These are phyloP conservation scores for Termitomyces bulborhizus DNA, from an alignment of 768 basidiomycete species.

Conservation along the genomic window DNA sequence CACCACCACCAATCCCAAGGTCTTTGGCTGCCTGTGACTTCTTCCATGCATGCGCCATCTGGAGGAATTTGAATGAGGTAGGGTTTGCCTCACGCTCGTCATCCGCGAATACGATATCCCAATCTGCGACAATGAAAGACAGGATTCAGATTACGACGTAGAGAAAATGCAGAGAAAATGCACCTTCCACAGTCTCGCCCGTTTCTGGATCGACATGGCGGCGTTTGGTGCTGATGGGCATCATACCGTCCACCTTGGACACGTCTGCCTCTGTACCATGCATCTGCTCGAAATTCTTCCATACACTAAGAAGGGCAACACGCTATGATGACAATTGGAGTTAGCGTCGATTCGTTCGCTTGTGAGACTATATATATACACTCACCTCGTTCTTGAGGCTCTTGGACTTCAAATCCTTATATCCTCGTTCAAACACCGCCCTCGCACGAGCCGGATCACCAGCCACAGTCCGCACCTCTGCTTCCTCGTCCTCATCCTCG, in stretches of 20 bases:
- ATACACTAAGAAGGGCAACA: constrained; percentile 85
- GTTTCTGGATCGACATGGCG: constrained; percentile 81
- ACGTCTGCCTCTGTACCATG: constrained; percentile 71
- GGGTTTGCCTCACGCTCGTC: constrained; percentile 94
- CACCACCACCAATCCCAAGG: constrained; percentile 20
- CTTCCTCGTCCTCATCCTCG: constrained; percentile 57
- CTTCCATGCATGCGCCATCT: constrained; percentile 93
- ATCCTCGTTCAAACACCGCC: constrained; percentile 79
- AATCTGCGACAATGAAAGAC: constrained; percentile 45
- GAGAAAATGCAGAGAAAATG: constrained; percentile 13
- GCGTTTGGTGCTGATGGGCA: constrained; percentile 86
- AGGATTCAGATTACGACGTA: neutral
- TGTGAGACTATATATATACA: neutral
- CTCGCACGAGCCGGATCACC: constrained; percentile 70
- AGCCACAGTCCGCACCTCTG: constrained; percentile 58
- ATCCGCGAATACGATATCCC: constrained; percentile 94
- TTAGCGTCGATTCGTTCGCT: neutral
- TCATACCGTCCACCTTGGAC: constrained; percentile 83
- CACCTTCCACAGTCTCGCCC: constrained; percentile 83
- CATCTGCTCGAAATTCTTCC: constrained; percentile 90
- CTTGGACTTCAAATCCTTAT: constrained; percentile 78
- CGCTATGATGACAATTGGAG: constrained; percentile 43
- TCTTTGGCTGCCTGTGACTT: constrained; percentile 40
- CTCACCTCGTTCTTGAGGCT: constrained; percentile 85
- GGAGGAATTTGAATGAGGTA: constrained; percentile 90